Base-by-base conservation (phyloP, 2,329 filamentous ascomycete genomes). In the Madurella mycetomatis region DNA sequence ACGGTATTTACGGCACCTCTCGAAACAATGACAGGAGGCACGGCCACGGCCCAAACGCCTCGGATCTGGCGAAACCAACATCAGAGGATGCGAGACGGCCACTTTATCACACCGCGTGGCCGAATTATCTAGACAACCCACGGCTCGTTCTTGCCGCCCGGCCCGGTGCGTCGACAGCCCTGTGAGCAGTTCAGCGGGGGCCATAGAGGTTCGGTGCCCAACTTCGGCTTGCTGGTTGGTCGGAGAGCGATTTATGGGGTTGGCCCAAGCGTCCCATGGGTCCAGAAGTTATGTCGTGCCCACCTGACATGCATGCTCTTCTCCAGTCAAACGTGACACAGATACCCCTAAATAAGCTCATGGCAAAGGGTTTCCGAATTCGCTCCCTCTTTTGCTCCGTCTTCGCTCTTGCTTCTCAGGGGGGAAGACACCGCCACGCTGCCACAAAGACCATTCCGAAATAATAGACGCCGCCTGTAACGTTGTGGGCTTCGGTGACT, bases 21-120 rank as follows among this genome's bases (percentile, higher is more conserved):
- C 51, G 53, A 54, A 50, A 54, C 53, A 41, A 17, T 15, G 42
- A 25, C 34, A n/a, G 25, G 51, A 48, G 51, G 51, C 51, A 49
- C 42, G 47, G 48, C 45, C 50, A 42, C 42, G 50, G 47, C 42
- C 25, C 25, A 25, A 25, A 41, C 31, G 9, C 47, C 53, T 50
- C 43, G 47, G 47, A 49, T 41, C 47, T 37, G 43, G 25, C 31
- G 8, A 40, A 51, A 47, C 53, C 53, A 50, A 50, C 53, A 25
- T 7, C 11, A 42, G 17, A 7, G 41, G 18, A 7, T 13, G 13
- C 31, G 25, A 25, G 25, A 25, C 25, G 7, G 25, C 25, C 25
- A 25, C 25, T 25, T 25, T 16, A n/a, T 48, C 34, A 19, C 46
- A 48, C 46, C n/a, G n/a, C n/a, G 45, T 34, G 19, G 16, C 25